Percentiles rank a stretch among this genome's conserved stretches.
Conservation (phyloP, 2,329 filamentous ascomycete genomes). For the Clarireedia hainanense region DNA sequence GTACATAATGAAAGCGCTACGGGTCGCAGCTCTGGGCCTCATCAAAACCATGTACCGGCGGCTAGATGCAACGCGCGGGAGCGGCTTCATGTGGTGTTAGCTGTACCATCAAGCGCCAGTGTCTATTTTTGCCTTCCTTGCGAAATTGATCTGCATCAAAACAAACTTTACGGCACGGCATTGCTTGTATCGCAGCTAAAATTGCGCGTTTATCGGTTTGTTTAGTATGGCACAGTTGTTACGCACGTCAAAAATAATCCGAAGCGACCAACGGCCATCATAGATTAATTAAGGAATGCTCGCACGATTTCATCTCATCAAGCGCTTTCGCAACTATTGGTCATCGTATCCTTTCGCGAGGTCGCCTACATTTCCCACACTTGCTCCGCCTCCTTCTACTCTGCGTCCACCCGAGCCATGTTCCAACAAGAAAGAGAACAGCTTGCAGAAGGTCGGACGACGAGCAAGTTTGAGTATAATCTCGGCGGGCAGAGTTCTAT, state of each 20-base stretch:
- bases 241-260: not conserved
- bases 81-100: not conserved
- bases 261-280: not conserved
- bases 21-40: not conserved
- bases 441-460: no score
- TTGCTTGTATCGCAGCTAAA: not conserved
- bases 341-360: not conserved
- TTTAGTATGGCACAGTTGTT: not conserved
- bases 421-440: no score
- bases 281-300: not conserved
- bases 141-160: not conserved
- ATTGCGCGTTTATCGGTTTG: not conserved
- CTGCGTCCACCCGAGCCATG: no score
- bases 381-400: not conserved
- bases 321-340: not conserved
- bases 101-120: constrained; percentile 3
- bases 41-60: constrained; percentile 4
- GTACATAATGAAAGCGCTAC: constrained; percentile 3
- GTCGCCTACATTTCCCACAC: not conserved
- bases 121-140: constrained; percentile 3
- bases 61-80: constrained; percentile 5
- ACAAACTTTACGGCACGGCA: not conserved
- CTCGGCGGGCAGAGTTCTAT: no score
- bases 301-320: not conserved
- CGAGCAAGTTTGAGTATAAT: no score